A percentile compares a stretch with the other conserved stretches of the same genome.
Conservation (phyloP, 805 yeast species). For the Millerago galiae region DNA sequence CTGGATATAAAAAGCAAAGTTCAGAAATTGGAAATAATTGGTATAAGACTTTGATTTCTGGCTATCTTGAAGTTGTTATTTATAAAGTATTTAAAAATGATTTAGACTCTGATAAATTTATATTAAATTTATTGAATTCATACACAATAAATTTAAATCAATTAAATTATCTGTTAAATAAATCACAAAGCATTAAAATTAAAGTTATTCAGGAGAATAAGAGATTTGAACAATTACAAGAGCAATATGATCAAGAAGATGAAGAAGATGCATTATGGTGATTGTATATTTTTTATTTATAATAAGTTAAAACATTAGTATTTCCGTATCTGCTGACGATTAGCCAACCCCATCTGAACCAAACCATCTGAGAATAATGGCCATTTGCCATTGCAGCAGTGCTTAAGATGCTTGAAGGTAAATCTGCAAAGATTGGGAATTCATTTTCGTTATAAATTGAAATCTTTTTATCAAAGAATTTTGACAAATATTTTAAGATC, state of each 20-base stretch:
- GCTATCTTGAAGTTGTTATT: slow-evolving; percentile 8
- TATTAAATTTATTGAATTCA: slow-evolving; percentile 1
- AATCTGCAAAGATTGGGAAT: slow-evolving; percentile 24
- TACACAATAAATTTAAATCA: slow-evolving; percentile 5
- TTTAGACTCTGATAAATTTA: slow-evolving; percentile 7
- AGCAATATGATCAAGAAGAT: slow-evolving; percentile 26
- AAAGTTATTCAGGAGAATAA: slow-evolving; percentile 7
- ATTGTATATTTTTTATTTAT: neutral
- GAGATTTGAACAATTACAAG: slow-evolving; percentile 19
- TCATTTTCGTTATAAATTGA: neutral
- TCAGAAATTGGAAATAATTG: slow-evolving; percentile 2
- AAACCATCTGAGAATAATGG: slow-evolving; percentile 86
- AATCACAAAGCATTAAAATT: neutral
- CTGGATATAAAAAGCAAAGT: slow-evolving; percentile 3
- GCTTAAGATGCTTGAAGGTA: slow-evolving; percentile 25
- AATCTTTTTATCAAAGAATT: neutral
- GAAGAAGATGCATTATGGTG: slow-evolving; percentile 26
- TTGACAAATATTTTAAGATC: neutral
- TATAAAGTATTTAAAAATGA: slow-evolving; percentile 6
- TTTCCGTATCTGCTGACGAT: slow-evolving; percentile 68
- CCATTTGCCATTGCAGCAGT: slow-evolving; percentile 74
- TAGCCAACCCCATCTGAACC: slow-evolving; percentile 93
- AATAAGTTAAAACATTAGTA: slow-evolving; percentile 53
- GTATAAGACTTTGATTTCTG: slow-evolving; percentile 10
- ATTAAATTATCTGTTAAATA: neutral